Conservation (phyloP, 176 grass and related monocot genomes). For the Tuctoria greenei region DNA sequence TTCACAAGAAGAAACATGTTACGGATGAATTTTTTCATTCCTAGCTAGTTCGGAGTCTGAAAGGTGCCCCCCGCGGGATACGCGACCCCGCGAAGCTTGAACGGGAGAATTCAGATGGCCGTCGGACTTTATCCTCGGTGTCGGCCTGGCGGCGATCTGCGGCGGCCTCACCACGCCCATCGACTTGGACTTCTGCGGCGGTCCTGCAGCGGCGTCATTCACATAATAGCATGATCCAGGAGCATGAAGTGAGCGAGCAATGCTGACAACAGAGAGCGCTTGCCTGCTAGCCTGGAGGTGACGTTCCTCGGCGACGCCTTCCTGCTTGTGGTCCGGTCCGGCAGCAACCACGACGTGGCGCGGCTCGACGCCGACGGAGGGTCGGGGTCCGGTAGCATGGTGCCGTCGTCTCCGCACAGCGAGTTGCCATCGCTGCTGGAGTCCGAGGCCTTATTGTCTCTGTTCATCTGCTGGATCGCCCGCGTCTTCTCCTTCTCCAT, state of each 20-base stretch:
- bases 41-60: constrained; percentile 69
- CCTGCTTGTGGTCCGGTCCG: constrained; percentile 14
- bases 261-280: background rate
- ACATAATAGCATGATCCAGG: background rate
- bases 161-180: constrained; percentile 31
- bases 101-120: constrained; percentile 27
- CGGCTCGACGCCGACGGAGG: constrained; percentile 19
- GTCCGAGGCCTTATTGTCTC: constrained; percentile 63
- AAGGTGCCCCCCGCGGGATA: constrained; percentile 30
- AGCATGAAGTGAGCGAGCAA: too few relatives aligned
- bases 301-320: constrained; percentile 36
- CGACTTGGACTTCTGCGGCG: constrained; percentile 40
- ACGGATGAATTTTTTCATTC: background rate
- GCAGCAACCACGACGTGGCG: constrained; percentile 24
- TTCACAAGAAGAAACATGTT: background rate
- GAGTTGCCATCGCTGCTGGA: constrained; percentile 69
- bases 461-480: constrained; percentile 31
- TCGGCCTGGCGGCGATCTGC: constrained; percentile 11
- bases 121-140: constrained; percentile 56
- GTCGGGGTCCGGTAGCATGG: constrained; percentile 25
- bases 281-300: constrained; percentile 52
- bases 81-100: constrained; percentile 31
- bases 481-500: constrained; percentile 62
- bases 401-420: constrained; percentile 48
- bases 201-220: constrained; percentile 11